Base-by-base conservation (phyloP, 2,329 filamentous ascomycete species). In the Phialemonium atrogriseum region DNA sequence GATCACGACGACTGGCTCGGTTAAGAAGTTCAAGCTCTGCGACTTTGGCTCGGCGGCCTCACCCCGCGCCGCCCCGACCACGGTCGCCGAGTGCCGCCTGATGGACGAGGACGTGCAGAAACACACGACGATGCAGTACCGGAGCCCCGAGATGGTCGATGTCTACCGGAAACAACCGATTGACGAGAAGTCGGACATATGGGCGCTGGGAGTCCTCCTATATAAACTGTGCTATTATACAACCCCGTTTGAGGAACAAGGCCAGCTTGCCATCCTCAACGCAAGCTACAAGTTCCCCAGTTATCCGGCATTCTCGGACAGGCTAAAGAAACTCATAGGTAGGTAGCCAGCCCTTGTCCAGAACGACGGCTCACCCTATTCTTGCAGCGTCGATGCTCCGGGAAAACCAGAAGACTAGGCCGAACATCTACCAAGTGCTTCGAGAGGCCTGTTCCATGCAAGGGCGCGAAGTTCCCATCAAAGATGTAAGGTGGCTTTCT, bases 221-320 rank as follows among this genome's bases (percentile, higher is more conserved):
- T 98, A 98, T 67, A 98, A 98, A 66, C 70, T 98, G 39, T 98
- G 91, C 65, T 98, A 96, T 60, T 98, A 98, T 59, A 98, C 91
- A 2, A 98, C 91, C 5, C 91, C 91, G 1, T 98, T 98, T 49
- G 91, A 98, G 60, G 89, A 96, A 42, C 87, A 94, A 51, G 91
- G 91, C 16, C 89, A 95, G 62, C 84, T 96, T 65, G 91, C 91
- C 10, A 98, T 98, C 42, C 64, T 98, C 39, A 96, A 96, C 52
- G 91, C 91, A 30, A 93, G 78, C 56, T 96, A 85, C 69, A 88
- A 84, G 50, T 98, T 85, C 48, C 91, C 89, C 5, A 75, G 71
- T 37, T 86, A 95, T 50, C 91, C 91, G 17, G 66, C 74, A 12
- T 98, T 98, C 54, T 95, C 91, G 0, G 84, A 94, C 45, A 77